phyloP scores from a whole-genome alignment of 2,329 filamentous ascomycete genomes.

The Paraconiothyrium brasiliense region DNA sequence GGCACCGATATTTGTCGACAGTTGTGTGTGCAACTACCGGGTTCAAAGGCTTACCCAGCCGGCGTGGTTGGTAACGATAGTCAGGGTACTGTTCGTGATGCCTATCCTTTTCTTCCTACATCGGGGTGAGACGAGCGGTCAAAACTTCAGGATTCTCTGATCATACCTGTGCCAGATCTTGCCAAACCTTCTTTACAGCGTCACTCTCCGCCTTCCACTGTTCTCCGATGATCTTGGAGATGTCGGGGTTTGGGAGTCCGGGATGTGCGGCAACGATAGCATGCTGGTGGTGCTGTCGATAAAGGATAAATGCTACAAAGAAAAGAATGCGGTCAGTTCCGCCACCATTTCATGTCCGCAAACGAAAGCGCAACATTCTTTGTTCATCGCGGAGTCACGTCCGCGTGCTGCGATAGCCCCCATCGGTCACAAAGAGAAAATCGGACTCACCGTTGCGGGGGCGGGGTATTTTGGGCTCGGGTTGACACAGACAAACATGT shows the following conservation, averaged over 20 bases:
- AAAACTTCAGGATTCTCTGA: not conserved
- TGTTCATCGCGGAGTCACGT: constrained; percentile 31
- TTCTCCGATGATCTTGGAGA: constrained; percentile 95
- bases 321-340: constrained; percentile 27
- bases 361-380: constrained; percentile 43
- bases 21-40: constrained; percentile 45
- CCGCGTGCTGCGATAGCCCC: constrained; percentile 18
- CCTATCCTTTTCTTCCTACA: constrained; percentile 83
- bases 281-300: constrained; percentile 91
- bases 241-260: constrained; percentile 92
- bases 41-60: constrained; percentile 49
- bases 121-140: constrained; percentile 23
- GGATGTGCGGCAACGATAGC: constrained; percentile 82
- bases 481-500: constrained; percentile 74
- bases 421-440: constrained; percentile 33
- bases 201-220: constrained; percentile 84
- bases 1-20: constrained; percentile 64
- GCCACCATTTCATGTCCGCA: constrained; percentile 26
- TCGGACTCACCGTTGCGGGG: constrained; percentile 72
- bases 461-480: constrained; percentile 75
- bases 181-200: constrained; percentile 85
- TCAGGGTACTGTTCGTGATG: constrained; percentile 91
- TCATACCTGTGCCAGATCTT: constrained; percentile 80
- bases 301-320: constrained; percentile 89
- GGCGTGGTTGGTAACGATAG: constrained; percentile 90